Conservation (phyloP, 1,284 basidiomycete species). For the Rhodotorula sp. region DNA sequence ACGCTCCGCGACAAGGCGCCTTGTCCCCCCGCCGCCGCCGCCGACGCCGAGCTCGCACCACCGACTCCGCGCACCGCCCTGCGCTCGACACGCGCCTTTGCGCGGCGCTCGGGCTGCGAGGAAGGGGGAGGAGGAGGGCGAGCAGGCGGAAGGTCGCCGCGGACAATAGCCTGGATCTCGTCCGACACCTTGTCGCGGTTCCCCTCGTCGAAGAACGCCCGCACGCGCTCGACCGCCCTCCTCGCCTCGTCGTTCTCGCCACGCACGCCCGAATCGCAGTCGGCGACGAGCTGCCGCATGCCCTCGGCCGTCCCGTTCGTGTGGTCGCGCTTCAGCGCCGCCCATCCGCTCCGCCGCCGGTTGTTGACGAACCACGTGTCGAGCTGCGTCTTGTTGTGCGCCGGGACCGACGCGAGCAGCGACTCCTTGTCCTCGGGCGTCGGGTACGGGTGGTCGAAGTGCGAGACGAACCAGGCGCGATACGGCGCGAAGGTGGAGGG, state of each 20-base stretch:
- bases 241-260: background rate
- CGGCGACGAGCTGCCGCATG: slow-evolving; percentile 23
- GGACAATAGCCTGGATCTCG: slow-evolving; percentile 3
- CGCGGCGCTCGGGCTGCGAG: background rate
- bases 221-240: background rate
- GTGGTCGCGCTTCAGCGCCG: slow-evolving; percentile 26
- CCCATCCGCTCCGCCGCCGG: slow-evolving; percentile 42
- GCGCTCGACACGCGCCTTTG: background rate
- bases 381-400: slow-evolving; percentile 27
- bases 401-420: slow-evolving; percentile 26
- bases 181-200: background rate
- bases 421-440: background rate
- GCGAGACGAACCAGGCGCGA: slow-evolving; percentile 37
- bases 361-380: slow-evolving; percentile 44
- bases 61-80: background rate
- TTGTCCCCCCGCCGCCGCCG: background rate
- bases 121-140: background rate
- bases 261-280: background rate
- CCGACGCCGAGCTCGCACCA: background rate
- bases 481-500: slow-evolving; percentile 20
- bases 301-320: slow-evolving; percentile 13
- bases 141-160: background rate
- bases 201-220: background rate
- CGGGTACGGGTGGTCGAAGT: slow-evolving; percentile 41
- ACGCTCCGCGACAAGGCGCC: background rate